phyloP scores from a whole-genome alignment of 208 protist species.

The Crithidia thermophila region DNA sequence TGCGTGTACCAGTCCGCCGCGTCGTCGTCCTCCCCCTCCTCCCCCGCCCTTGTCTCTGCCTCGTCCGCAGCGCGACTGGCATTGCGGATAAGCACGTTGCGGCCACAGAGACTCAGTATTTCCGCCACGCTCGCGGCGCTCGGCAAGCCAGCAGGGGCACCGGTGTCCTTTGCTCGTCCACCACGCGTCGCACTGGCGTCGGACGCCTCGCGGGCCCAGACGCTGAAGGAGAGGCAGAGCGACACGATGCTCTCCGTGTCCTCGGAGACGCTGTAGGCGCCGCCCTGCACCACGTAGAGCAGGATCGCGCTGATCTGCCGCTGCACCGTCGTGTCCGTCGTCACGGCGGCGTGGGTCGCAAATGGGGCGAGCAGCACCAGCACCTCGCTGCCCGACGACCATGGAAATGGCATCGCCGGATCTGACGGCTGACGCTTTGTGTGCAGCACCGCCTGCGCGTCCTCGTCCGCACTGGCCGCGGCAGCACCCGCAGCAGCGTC shows the following conservation, averaged over 20 bases:
- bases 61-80: neutral
- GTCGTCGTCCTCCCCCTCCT: neutral
- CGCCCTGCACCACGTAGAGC: constrained; percentile 19
- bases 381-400: constrained; percentile 21
- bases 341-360: constrained; percentile 20
- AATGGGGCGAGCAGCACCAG: constrained; percentile 29
- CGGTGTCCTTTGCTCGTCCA: neutral
- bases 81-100: constrained; percentile 27
- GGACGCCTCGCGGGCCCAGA: constrained; percentile 6
- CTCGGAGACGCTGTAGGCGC: constrained; percentile 17
- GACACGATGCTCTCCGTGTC: constrained; percentile 37
- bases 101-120: constrained; percentile 32
- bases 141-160: neutral
- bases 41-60: neutral
- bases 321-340: constrained; percentile 21
- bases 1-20: constrained; percentile 23
- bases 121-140: constrained; percentile 21
- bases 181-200: neutral
- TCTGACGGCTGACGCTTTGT: neutral
- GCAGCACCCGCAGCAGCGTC: neutral
- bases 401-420: constrained; percentile 9
- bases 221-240: constrained; percentile 32
- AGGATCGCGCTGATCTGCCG: constrained; percentile 21
- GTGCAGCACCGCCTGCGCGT: neutral
- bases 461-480: neutral